Evolutionary conservation across 257 asterid genomes (phyloP).

Genomic region (Haberlea rhodopensis): DNA sequence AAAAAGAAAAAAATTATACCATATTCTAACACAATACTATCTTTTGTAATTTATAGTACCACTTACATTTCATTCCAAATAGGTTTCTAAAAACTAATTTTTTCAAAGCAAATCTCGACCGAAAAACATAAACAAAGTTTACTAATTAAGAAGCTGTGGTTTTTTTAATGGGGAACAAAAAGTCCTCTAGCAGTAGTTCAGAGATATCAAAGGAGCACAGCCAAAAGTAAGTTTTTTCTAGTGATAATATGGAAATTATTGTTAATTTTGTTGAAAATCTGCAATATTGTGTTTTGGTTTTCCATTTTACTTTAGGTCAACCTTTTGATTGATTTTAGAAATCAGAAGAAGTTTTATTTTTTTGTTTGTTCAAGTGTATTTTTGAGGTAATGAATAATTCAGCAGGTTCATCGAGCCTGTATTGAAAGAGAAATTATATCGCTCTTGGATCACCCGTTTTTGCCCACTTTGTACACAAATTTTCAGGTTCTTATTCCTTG

Average conservation of each 20-base stretch:
- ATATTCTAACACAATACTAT: no score
- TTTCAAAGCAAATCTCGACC: neutral
- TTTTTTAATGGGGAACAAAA: no score
- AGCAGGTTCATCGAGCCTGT: constrained; percentile 98
- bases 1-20: no score
- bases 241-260: no score
- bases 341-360: constrained; percentile 1
- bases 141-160: no score
- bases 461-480: constrained; percentile 85
- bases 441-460: constrained; percentile 94
- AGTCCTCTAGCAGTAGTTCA: no score
- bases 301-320: no score
- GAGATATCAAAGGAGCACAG: no score
- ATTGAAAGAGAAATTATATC: constrained; percentile 89
- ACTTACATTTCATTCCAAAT: neutral
- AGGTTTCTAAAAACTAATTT: neutral
- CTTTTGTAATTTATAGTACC: no score
- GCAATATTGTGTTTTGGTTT: no score
- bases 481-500: constrained; percentile 64
- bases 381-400: constrained; percentile 17
- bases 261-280: no score
- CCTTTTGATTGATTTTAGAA: neutral
- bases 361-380: constrained; percentile 5
- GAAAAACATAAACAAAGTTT: neutral
- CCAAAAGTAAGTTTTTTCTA: no score